phyloP scores from a whole-genome alignment of 2,329 filamentous ascomycete species.

The Fusarium agapanthi region DNA sequence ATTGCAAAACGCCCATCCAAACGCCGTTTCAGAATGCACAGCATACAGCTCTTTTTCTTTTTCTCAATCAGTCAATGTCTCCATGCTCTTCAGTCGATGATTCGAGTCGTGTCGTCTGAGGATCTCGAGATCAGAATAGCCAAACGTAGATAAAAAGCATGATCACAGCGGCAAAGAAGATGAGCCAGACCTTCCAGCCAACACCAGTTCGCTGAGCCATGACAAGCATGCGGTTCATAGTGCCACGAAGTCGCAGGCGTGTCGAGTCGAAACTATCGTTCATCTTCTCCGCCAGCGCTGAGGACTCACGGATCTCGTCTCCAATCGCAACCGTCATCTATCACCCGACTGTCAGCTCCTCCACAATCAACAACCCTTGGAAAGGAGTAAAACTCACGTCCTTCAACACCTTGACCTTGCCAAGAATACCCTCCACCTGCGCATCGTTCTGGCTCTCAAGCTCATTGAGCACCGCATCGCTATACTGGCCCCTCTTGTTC shows the following conservation, averaged over 20 bases:
- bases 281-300: constrained; percentile 90
- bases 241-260: constrained; percentile 80
- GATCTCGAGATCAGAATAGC: constrained; percentile 70
- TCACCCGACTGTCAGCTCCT: constrained; percentile 2
- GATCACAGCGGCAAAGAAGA: constrained; percentile 85
- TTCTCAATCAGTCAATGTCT: neutral
- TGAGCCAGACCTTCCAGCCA: constrained; percentile 92
- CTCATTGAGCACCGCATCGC: constrained; percentile 88
- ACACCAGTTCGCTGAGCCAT: constrained; percentile 97
- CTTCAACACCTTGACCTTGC: constrained; percentile 90
- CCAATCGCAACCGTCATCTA: constrained; percentile 93
- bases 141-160: constrained; percentile 92
- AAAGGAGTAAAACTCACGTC: constrained; percentile 67
- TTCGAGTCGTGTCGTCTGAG: neutral
- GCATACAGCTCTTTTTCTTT: constrained; percentile 13
- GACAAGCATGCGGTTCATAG: constrained; percentile 95
- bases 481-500: constrained; percentile 87
- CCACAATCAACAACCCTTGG: neutral
- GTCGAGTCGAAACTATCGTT: constrained; percentile 94
- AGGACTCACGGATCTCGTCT: constrained; percentile 91
- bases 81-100: neutral
- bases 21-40: constrained; percentile 39
- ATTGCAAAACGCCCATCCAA: constrained; percentile 29
- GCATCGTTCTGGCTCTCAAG: constrained; percentile 95
- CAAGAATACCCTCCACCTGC: constrained; percentile 88